Conservation (phyloP, 768 basidiomycete species). For the Antrodiella citrinella region DNA sequence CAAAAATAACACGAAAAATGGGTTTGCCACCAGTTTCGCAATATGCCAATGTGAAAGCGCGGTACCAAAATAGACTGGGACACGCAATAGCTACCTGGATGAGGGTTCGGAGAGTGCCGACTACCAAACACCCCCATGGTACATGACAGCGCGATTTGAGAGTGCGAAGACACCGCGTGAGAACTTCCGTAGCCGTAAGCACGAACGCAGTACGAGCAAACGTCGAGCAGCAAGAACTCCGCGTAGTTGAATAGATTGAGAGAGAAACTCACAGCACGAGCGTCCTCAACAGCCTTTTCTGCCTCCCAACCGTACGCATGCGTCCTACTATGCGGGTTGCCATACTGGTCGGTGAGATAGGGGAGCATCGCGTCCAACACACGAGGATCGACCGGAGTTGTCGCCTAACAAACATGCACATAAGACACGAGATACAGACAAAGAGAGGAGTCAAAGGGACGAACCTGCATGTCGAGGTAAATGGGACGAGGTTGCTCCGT, state of each 20-base stretch:
- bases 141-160: too few relatives aligned
- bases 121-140: too few relatives aligned
- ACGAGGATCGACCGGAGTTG: slow-evolving; percentile 94
- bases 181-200: too few relatives aligned
- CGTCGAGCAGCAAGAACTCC: too few relatives aligned
- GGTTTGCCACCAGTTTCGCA: too few relatives aligned
- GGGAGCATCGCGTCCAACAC: slow-evolving; percentile 97
- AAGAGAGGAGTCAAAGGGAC: slow-evolving; percentile 16
- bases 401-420: slow-evolving; percentile 50
- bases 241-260: slow-evolving; percentile 2
- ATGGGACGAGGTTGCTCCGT: slow-evolving; percentile 75
- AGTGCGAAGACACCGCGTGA: too few relatives aligned
- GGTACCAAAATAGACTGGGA: too few relatives aligned
- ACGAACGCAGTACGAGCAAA: too few relatives aligned
- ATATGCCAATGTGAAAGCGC: too few relatives aligned
- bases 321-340: slow-evolving; percentile 96
- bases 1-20: slow-evolving; percentile 3
- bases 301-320: slow-evolving; percentile 99
- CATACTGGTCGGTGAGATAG: slow-evolving; percentile 89
- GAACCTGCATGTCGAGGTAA: slow-evolving; percentile 95
- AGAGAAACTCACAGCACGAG: slow-evolving; percentile 54
- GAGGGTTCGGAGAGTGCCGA: too few relatives aligned
- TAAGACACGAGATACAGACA: not conserved
- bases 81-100: too few relatives aligned
- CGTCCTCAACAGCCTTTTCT: slow-evolving; percentile 88